Conservation (phyloP, 805 yeast species). For the Cyberlindnera mycetangii region DNA sequence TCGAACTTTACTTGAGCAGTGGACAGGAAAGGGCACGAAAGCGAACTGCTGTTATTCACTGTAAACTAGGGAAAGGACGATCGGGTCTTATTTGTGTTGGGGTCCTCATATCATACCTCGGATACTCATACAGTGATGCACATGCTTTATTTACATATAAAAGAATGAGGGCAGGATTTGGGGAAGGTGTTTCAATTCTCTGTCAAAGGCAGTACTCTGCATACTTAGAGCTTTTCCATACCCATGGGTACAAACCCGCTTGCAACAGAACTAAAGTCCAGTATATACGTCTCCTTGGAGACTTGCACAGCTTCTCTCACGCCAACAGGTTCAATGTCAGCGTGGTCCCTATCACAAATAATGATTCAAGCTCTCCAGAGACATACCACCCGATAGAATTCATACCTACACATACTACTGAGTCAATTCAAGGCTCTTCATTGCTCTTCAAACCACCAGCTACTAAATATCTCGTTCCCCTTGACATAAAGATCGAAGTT, state of each 20-base stretch:
- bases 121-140: conserved; percentile 43
- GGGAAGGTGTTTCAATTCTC: conserved; percentile 65
- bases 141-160: conserved; percentile 48
- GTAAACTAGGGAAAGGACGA: conserved; percentile 90
- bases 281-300: background rate
- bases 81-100: conserved; percentile 78
- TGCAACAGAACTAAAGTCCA: background rate
- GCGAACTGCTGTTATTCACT: conserved; percentile 75
- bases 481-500: conserved; percentile 6
- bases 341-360: no score
- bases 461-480: background rate
- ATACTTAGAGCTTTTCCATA: conserved; percentile 37
- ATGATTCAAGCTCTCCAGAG: no score
- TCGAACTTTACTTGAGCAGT: conserved; percentile 40
- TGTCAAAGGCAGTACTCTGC: conserved; percentile 67
- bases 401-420: no score
- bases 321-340: no score
- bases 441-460: background rate
- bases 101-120: conserved; percentile 53
- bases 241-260: background rate
- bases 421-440: no score
- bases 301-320: background rate
- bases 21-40: conserved; percentile 21
- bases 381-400: no score
- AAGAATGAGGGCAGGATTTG: conserved; percentile 55